Conservation (phyloP, 1,139 yeast genomes). For the Suhomyces terraborum region DNA sequence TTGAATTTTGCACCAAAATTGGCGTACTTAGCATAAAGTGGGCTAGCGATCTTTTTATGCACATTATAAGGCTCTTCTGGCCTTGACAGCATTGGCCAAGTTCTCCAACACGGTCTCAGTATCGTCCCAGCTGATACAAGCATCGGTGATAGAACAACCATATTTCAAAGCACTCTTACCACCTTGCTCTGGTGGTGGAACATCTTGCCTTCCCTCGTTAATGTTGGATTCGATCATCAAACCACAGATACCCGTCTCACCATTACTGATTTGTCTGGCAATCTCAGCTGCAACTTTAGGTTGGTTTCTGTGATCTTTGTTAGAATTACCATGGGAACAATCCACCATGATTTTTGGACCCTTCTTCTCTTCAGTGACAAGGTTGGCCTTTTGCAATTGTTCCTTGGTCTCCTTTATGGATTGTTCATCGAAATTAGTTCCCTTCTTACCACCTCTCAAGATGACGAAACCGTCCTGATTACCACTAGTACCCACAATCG, state of each 20-base stretch:
- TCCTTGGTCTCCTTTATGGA: slow-evolving; percentile 70
- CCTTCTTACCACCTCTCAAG: slow-evolving; percentile 91
- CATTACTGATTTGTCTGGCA: slow-evolving; percentile 76
- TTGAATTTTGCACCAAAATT: too few species aligned
- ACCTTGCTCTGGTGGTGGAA: slow-evolving; percentile 65
- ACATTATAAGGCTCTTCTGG: slow-evolving; percentile 53
- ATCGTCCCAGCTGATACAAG: slow-evolving; percentile 88
- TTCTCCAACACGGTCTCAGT: slow-evolving; percentile 72
- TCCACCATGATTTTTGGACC: slow-evolving; percentile 89
- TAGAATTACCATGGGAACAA: slow-evolving; percentile 96
- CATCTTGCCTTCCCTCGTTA: slow-evolving; percentile 90
- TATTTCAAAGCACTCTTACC: slow-evolving; percentile 75
- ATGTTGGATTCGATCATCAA: slow-evolving; percentile 95
- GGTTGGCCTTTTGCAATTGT: slow-evolving; percentile 53
- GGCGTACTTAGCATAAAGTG: too few species aligned
- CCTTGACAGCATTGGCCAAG: slow-evolving; percentile 77
- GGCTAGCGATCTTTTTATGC: background rate
- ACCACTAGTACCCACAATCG: slow-evolving; percentile 94
- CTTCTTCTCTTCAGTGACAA: slow-evolving; percentile 26
- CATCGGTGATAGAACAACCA: slow-evolving; percentile 95
- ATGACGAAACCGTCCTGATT: slow-evolving; percentile 88
- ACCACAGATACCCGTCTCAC: slow-evolving; percentile 81
- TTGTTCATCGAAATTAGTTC: slow-evolving; percentile 83
- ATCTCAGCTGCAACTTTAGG: slow-evolving; percentile 85
- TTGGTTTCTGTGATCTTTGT: slow-evolving; percentile 87